Conservation (phyloP, 306 rosid genomes). For the Trifolium repens region DNA sequence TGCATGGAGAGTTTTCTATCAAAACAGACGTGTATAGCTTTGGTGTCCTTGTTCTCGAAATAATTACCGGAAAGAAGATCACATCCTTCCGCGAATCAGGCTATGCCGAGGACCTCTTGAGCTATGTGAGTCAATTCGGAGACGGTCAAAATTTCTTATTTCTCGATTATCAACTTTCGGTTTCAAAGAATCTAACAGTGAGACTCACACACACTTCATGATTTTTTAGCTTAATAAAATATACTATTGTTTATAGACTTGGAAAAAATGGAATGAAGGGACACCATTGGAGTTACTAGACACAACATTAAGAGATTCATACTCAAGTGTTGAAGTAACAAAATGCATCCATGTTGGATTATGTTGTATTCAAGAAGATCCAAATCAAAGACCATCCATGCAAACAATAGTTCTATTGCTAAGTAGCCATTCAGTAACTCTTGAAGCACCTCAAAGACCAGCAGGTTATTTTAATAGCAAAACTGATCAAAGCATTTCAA, state of each 20-base stretch:
- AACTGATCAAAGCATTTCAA: constrained; percentile 8
- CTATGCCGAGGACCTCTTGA: constrained; percentile 38
- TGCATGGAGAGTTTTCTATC: constrained; percentile 40
- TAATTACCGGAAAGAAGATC: constrained; percentile 48
- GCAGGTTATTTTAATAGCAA: constrained; percentile 38
- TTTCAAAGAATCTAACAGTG: not conserved
- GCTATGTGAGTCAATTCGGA: constrained; percentile 43
- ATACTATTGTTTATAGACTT: constrained; percentile 32
- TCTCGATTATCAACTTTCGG: not conserved
- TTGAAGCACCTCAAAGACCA: constrained; percentile 46
- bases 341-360: constrained; percentile 64
- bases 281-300: constrained; percentile 48
- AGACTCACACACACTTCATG: too few species aligned
- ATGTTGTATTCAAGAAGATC: constrained; percentile 59
- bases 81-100: constrained; percentile 39
- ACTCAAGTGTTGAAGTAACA: constrained; percentile 47
- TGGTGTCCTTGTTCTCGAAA: constrained; percentile 52
- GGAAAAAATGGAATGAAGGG: constrained; percentile 57
- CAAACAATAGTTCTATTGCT: constrained; percentile 54
- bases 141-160: too few species aligned
- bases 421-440: constrained; percentile 44
- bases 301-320: constrained; percentile 40
- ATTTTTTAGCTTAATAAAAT: too few species aligned
- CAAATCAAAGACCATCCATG: constrained; percentile 58
- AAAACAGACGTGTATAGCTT: constrained; percentile 52